Percentiles rank a stretch among this genome's conserved stretches.
Evolutionary conservation across 1,284 basidiomycete genomes (phyloP).

Genomic region (Ustilago bromivora): DNA sequence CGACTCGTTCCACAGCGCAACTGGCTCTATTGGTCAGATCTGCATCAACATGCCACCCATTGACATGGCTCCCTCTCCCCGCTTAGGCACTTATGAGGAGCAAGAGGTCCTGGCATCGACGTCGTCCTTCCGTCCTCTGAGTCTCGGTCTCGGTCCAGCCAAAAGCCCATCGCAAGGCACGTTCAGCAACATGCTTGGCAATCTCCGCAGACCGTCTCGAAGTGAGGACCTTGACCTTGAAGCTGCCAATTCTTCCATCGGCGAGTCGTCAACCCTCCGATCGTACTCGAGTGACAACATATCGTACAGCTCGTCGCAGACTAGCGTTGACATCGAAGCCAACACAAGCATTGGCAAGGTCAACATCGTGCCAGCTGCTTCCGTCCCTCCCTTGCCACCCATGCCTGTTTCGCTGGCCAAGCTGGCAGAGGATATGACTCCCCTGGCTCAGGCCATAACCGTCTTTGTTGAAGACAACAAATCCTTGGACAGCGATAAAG

Average conservation of each 20-base stretch:
- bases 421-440: slow-evolving; percentile 19
- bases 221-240: slow-evolving; percentile 34
- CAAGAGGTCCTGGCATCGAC: slow-evolving; percentile 8
- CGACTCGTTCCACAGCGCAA: slow-evolving; percentile 41
- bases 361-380: slow-evolving; percentile 44
- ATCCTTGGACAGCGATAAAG: background rate
- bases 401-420: slow-evolving; percentile 40
- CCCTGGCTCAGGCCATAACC: slow-evolving; percentile 7
- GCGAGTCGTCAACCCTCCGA: slow-evolving; percentile 17
- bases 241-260: slow-evolving; percentile 24
- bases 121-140: slow-evolving; percentile 40
- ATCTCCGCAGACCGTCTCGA: slow-evolving; percentile 24
- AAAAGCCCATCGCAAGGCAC: slow-evolving; percentile 42
- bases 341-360: slow-evolving; percentile 53
- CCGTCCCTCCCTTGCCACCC: slow-evolving; percentile 38
- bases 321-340: slow-evolving; percentile 41
- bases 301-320: slow-evolving; percentile 48
- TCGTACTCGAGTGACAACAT: slow-evolving; percentile 43
- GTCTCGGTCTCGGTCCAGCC: slow-evolving; percentile 42
- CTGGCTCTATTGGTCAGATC: slow-evolving; percentile 35
- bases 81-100: slow-evolving; percentile 7
- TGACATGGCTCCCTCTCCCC: slow-evolving; percentile 15
- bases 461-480: slow-evolving; percentile 13
- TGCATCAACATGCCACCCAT: slow-evolving; percentile 35
- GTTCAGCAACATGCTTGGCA: slow-evolving; percentile 37